Evolutionary conservation across 495 filamentous ascomycete genomes (phyloP).

Genomic region (Polyplosphaeria fusca): DNA sequence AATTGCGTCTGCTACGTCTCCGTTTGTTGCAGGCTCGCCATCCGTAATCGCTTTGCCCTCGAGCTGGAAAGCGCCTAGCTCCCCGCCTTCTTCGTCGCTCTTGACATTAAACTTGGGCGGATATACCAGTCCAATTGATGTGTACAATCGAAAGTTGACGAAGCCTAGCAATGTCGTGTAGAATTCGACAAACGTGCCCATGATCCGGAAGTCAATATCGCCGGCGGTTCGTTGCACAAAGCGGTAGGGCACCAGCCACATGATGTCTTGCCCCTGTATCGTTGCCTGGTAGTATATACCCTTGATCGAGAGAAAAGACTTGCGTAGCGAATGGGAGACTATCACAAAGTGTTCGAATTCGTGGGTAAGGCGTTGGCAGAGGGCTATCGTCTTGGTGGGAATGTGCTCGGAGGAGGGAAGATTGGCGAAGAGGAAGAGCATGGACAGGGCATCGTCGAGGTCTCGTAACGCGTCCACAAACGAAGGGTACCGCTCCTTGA

Average conservation of each 20-base stretch:
- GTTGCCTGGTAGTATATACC: constrained; percentile 99
- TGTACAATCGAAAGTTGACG: constrained; percentile 92
- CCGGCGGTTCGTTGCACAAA: constrained; percentile 91
- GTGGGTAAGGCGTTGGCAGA: constrained; percentile 83
- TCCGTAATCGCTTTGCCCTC: constrained; percentile 62
- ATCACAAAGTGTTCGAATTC: constrained; percentile 99
- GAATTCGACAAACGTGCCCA: constrained; percentile 98
- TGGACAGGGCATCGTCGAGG: constrained; percentile 91
- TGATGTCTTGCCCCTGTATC: constrained; percentile 94
- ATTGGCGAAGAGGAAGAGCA: constrained; percentile 96
- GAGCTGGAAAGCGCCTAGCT: constrained; percentile 85
- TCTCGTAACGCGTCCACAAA: constrained; percentile 93
- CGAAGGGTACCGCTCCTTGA: constrained; percentile 96
- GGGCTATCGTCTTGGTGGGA: constrained; percentile 85
- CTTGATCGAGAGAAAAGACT: constrained; percentile 97
- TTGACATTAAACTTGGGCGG: constrained; percentile 87
- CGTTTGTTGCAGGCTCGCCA: constrained; percentile 32
- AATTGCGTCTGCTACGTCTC: constrained; percentile 2
- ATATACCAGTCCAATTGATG: constrained; percentile 83
- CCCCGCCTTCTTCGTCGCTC: constrained; percentile 83
- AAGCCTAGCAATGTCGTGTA: constrained; percentile 95
- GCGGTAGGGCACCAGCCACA: constrained; percentile 95
- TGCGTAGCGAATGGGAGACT: constrained; percentile 79
- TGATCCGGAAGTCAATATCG: constrained; percentile 96
- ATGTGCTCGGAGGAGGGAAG: constrained; percentile 85